Evolutionary conservation across 352 stramenopile species (phyloP).

Genomic region (Pythium aquatile): DNA sequence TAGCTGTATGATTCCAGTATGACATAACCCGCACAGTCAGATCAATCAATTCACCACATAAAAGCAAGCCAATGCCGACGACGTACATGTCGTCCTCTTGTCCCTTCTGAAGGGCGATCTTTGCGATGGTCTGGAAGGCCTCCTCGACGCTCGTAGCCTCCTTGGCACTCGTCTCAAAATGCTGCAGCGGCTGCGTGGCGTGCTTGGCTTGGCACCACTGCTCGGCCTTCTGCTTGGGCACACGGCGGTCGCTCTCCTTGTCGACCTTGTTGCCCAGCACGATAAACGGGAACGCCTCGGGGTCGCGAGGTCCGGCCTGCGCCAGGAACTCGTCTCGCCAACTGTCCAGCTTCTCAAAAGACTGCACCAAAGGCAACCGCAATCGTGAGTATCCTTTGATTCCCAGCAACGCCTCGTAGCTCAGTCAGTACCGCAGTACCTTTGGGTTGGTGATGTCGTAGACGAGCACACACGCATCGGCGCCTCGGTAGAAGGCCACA

Average conservation of each 20-base stretch:
- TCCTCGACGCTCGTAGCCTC: conserved; percentile 96
- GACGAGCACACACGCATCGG: conserved; percentile 97
- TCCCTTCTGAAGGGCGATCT: conserved; percentile 83
- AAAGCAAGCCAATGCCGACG: not conserved
- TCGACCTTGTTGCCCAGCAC: conserved; percentile 99
- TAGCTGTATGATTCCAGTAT: conserved; percentile 38
- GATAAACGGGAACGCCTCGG: conserved; percentile 96
- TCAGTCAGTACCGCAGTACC: conserved; percentile 24
- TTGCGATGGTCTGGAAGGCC: conserved; percentile 94
- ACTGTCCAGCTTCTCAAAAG: conserved; percentile 97
- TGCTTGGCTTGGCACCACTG: conserved; percentile 93
- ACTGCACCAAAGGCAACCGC: conserved; percentile 37
- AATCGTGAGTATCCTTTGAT: not conserved
- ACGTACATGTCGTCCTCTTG: conserved; percentile 86
- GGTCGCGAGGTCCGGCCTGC: conserved; percentile 88
- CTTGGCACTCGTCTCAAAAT: conserved; percentile 99
- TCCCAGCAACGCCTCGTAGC: too few species aligned
- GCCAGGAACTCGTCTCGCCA: conserved; percentile 98
- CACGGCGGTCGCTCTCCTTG: conserved; percentile 87
- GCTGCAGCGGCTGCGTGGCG: conserved; percentile 88
- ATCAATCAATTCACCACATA: not conserved
- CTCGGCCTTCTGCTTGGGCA: conserved; percentile 88
- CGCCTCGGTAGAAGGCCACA: conserved; percentile 97
- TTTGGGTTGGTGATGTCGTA: conserved; percentile 99
- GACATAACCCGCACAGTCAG: not conserved